Percentiles rank a stretch among this genome's conserved stretches.
Conservation (phyloP, 371 early-diverging fungal species). For the Rhizopus delemar region DNA sequence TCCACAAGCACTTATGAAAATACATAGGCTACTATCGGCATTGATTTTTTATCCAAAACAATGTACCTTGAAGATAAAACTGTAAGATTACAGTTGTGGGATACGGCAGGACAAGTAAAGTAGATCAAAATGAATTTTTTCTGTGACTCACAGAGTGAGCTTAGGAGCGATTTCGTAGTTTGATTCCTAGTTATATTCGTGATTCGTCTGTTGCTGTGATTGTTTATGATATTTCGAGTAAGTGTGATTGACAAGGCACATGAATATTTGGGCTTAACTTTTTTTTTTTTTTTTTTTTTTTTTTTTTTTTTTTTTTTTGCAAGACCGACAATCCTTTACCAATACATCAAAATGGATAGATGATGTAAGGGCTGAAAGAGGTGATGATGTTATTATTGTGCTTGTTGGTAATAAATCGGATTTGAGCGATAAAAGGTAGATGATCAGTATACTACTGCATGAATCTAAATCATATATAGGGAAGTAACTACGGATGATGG, state of each 20-base stretch:
- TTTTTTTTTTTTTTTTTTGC: not conserved
- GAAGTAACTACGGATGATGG: slow-evolving; percentile 94
- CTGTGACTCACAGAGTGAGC: not conserved
- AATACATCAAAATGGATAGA: slow-evolving; percentile 97
- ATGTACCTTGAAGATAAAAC: slow-evolving; percentile 97
- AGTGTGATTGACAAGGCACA: not conserved
- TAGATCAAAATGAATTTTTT: not conserved
- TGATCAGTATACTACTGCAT: not conserved
- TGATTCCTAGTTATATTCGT: slow-evolving; percentile 98
- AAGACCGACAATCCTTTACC: slow-evolving; percentile 88
- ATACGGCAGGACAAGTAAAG: slow-evolving; percentile 96
- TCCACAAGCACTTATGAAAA: no score
- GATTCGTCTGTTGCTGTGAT: slow-evolving; percentile 98
- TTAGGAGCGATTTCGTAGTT: slow-evolving; percentile 92
- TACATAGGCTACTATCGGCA: slow-evolving; percentile 97
- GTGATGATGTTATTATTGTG: slow-evolving; percentile 93
- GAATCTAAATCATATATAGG: slow-evolving; percentile 27
- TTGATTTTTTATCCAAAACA: slow-evolving; percentile 99
- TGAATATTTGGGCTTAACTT: not conserved
- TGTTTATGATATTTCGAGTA: slow-evolving; percentile 81
- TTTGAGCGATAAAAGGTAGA: slow-evolving; percentile 80
- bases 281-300: no score
- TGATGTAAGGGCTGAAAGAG: slow-evolving; percentile 94
- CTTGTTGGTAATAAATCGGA: slow-evolving; percentile 98
- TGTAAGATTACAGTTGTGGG: slow-evolving; percentile 99